phyloP scores from a whole-genome alignment of 768 basidiomycete species.

The Amanita thiersii region DNA sequence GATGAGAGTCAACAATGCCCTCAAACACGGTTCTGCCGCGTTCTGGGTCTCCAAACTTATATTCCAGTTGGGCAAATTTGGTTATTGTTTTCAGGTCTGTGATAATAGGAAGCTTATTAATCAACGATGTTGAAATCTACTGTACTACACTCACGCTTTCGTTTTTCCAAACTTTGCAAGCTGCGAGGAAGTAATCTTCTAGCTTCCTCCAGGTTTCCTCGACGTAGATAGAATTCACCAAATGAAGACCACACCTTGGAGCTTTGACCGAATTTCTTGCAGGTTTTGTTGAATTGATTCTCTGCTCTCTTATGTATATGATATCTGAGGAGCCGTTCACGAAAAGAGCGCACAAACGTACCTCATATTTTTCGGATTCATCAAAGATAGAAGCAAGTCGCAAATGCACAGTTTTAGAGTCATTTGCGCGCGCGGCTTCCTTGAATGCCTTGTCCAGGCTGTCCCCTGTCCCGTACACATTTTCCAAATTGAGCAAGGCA shows the following conservation, averaged over 20 bases:
- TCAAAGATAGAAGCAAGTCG: conserved; percentile 81
- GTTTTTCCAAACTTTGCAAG: conserved; percentile 86
- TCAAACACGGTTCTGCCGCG: conserved; percentile 95
- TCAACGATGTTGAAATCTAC: neutral
- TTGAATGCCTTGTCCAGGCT: conserved; percentile 76
- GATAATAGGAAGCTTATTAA: neutral
- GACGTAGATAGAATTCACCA: conserved; percentile 73
- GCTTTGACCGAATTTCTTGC: conserved; percentile 91
- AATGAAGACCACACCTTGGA: conserved; percentile 92
- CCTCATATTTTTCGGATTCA: conserved; percentile 75
- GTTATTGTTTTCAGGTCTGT: conserved; percentile 93
- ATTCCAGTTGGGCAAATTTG: conserved; percentile 92
- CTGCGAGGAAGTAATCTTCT: conserved; percentile 81
- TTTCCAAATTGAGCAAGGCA: conserved; percentile 91
- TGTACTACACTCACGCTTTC: conserved; percentile 67
- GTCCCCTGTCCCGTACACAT: conserved; percentile 82
- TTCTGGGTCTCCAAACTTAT: conserved; percentile 89
- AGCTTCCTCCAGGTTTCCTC: conserved; percentile 69
- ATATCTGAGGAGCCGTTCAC: conserved; percentile 1
- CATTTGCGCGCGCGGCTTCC: conserved; percentile 84
- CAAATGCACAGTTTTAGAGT: conserved; percentile 86
- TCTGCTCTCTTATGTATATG: conserved; percentile 75
- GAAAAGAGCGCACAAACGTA: conserved; percentile 20
- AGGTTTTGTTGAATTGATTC: conserved; percentile 79
- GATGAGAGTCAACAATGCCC: conserved; percentile 92